These are phyloP conservation scores for Boletus pseudopeckii DNA, from an alignment of 768 basidiomycete genomes.

Conservation along the genomic window DNA sequence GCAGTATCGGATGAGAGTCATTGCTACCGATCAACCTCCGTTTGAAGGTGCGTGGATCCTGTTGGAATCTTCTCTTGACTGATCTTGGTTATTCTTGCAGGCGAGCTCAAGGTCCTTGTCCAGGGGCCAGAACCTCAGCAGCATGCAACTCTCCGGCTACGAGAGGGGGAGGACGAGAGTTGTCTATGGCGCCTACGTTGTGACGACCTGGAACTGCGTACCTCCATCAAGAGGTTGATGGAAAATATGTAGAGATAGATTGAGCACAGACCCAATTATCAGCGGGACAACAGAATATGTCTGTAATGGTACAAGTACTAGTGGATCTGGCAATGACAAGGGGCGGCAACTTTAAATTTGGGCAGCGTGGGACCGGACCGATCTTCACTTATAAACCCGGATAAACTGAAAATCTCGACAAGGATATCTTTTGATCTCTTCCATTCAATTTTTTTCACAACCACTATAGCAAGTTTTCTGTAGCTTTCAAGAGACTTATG, in stretches of 20 bases:
- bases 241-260: slow-evolving; percentile 15
- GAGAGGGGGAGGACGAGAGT: slow-evolving; percentile 63
- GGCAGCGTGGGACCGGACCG: not conserved
- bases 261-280: not conserved
- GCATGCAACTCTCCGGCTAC: slow-evolving; percentile 50
- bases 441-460: not conserved
- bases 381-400: not conserved
- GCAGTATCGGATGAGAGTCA: slow-evolving; percentile 45
- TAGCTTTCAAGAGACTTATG: slow-evolving; percentile 47
- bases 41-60: slow-evolving; percentile 49
- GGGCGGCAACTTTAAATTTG: too few species aligned
- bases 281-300: too few species aligned
- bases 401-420: slow-evolving; percentile 7
- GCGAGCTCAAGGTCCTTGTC: slow-evolving; percentile 63
- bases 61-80: not conserved
- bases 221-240: slow-evolving; percentile 43
- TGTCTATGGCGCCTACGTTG: slow-evolving; percentile 71
- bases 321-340: too few species aligned
- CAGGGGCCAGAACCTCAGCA: slow-evolving; percentile 21
- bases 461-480: not conserved
- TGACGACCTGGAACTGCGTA: slow-evolving; percentile 41
- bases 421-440: slow-evolving; percentile 15
- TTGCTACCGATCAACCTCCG: slow-evolving; percentile 51
- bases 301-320: too few species aligned
- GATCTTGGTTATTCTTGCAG: slow-evolving; percentile 32